Conservation (phyloP, 257 asterid species). For the Solanum chmielewskii region DNA sequence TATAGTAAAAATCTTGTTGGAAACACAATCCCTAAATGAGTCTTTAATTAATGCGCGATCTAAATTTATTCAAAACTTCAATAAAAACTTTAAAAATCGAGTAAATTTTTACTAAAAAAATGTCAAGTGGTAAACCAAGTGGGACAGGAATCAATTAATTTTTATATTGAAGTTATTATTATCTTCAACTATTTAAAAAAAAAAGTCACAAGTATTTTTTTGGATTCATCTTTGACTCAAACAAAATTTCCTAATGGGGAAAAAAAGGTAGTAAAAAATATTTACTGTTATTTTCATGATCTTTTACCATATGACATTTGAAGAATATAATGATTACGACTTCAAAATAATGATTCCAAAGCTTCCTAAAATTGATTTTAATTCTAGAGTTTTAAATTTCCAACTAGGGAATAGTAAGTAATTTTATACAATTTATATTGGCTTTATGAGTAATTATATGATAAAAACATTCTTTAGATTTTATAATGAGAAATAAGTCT, state of each 20-base stretch:
- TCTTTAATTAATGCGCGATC: rapidly evolving
- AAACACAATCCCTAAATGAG: rapidly evolving
- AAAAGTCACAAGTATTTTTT: background rate
- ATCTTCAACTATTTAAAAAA: background rate
- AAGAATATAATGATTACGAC: background rate
- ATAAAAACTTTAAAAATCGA: no score
- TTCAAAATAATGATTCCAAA: background rate
- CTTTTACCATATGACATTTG: background rate
- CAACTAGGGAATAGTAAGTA: background rate
- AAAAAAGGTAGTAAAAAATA: background rate
- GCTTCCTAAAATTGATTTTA: background rate
- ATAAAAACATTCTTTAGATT: background rate
- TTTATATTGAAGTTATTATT: background rate
- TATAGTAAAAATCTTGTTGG: no score
- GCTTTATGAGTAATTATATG: background rate
- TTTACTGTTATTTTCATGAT: background rate
- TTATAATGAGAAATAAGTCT: background rate
- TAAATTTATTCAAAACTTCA: no score
- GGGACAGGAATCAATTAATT: background rate
- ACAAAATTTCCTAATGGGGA: background rate
- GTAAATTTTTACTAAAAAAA: no score
- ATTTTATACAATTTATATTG: background rate
- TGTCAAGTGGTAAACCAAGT: background rate
- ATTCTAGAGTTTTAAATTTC: background rate
- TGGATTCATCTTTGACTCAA: background rate